These are phyloP conservation scores for Monosporozyma siamensis DNA, from an alignment of 805 yeast genomes.

Conservation along the genomic window DNA sequence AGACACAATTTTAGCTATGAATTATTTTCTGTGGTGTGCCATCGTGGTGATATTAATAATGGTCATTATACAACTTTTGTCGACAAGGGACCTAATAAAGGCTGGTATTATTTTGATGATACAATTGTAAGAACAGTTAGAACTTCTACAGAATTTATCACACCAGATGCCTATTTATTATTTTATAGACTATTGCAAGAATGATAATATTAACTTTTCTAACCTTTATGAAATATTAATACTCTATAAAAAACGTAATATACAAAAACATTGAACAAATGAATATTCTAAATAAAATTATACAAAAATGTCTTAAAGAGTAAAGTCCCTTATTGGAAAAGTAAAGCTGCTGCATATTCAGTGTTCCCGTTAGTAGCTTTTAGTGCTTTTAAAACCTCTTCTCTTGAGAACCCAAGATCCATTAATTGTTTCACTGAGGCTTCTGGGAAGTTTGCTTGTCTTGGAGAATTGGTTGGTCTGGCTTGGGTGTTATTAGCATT, in stretches of 20 bases:
- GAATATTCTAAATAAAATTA: neutral
- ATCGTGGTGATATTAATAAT: slow-evolving; percentile 68
- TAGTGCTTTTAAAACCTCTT: slow-evolving; percentile 58
- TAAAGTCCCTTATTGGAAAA: slow-evolving; percentile 40
- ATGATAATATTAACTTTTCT: neutral
- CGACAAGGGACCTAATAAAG: slow-evolving; percentile 45
- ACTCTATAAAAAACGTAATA: too few species aligned
- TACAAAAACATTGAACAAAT: too few species aligned
- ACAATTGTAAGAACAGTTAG: slow-evolving; percentile 48
- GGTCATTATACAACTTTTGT: slow-evolving; percentile 88
- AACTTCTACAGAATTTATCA: slow-evolving; percentile 44
- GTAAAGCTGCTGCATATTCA: slow-evolving; percentile 75
- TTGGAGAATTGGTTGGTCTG: too few species aligned
- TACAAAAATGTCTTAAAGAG: neutral
- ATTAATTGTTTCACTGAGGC: slow-evolving; percentile 39
- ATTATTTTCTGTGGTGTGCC: slow-evolving; percentile 74
- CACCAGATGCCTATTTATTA: slow-evolving; percentile 72
- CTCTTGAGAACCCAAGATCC: slow-evolving; percentile 60
- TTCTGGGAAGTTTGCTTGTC: slow-evolving; percentile 31
- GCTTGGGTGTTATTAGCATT: too few species aligned
- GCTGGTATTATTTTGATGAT: slow-evolving; percentile 83
- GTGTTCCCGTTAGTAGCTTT: slow-evolving; percentile 62
- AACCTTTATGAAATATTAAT: too few species aligned
- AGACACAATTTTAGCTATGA: slow-evolving; percentile 37
- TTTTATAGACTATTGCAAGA: slow-evolving; percentile 40